Percentiles rank a stretch among this genome's conserved stretches.
Conservation (phyloP, 1,139 yeast genomes). For the Diutina rugosa region DNA sequence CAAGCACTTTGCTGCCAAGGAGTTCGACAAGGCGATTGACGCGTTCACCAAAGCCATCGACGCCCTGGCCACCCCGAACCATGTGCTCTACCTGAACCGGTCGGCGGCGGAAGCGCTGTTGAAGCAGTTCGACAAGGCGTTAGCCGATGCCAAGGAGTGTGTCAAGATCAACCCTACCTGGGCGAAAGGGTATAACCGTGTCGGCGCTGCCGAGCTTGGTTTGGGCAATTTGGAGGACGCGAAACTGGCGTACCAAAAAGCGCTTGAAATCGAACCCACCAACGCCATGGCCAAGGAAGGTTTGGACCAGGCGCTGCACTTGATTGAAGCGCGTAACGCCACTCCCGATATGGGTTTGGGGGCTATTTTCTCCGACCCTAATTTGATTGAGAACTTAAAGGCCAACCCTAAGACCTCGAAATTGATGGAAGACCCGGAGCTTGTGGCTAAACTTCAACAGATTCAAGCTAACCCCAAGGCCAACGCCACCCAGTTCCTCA, state of each 20-base stretch:
- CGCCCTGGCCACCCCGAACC: conserved; percentile 71
- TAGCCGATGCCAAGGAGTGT: conserved; percentile 75
- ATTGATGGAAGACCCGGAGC: conserved; percentile 74
- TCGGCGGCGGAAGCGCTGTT: conserved; percentile 86
- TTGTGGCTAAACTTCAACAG: conserved; percentile 58
- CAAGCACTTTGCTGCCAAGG: conserved; percentile 81
- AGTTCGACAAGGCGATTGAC: conserved; percentile 69
- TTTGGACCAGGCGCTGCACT: conserved; percentile 51
- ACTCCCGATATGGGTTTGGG: conserved; percentile 69
- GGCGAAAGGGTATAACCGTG: conserved; percentile 93
- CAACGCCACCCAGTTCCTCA: conserved; percentile 46
- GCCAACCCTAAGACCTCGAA: conserved; percentile 81
- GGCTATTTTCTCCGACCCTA: conserved; percentile 70
- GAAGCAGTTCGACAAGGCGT: conserved; percentile 60
- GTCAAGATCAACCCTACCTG: conserved; percentile 68
- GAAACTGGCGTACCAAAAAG: conserved; percentile 59
- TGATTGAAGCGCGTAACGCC: conserved; percentile 28
- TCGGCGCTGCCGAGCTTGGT: conserved; percentile 88
- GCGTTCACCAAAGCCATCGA: conserved; percentile 78
- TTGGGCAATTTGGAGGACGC: conserved; percentile 66
- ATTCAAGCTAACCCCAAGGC: conserved; percentile 68
- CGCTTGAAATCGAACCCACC: conserved; percentile 66
- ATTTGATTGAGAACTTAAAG: conserved; percentile 60
- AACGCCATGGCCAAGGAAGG: conserved; percentile 89
- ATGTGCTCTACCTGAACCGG: conserved; percentile 83